phyloP scores from a whole-genome alignment of 2,329 filamentous ascomycete species.

The Blumeriella jaapii region DNA sequence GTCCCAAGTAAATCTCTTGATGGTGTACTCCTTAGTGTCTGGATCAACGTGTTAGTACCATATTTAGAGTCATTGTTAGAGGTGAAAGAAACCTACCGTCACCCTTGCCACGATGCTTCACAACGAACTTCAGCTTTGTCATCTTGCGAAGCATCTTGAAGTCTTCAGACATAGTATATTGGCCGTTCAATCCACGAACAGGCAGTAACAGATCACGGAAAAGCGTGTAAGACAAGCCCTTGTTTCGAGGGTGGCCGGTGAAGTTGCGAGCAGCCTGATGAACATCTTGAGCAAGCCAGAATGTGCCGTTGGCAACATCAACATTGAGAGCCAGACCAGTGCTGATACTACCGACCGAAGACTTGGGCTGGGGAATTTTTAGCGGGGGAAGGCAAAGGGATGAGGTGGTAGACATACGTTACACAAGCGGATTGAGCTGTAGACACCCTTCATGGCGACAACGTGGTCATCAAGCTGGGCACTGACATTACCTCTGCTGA shows the following conservation, averaged over 20 bases:
- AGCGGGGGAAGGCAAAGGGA: constrained; percentile 4
- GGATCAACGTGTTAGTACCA: constrained; percentile 1
- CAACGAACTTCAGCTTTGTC: constrained; percentile 42
- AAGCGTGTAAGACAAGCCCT: constrained; percentile 12
- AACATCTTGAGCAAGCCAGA: constrained; percentile 50
- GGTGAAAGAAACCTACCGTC: constrained; percentile 18
- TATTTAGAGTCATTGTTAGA: no score
- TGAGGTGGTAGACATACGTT: constrained; percentile 33
- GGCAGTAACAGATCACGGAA: constrained; percentile 20
- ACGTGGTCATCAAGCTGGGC: constrained; percentile 50
- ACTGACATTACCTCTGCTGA: constrained; percentile 31
- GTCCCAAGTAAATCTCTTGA: constrained; percentile 39
- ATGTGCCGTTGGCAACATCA: constrained; percentile 84
- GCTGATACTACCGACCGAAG: constrained; percentile 24
- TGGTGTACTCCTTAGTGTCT: constrained; percentile 38
- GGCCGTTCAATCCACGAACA: constrained; percentile 4
- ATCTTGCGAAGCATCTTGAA: constrained; percentile 45
- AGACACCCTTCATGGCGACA: constrained; percentile 80
- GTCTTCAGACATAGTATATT: constrained; percentile 33
- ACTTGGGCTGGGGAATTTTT: constrained; percentile 11
- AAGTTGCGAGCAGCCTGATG: constrained; percentile 27
- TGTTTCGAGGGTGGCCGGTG: constrained; percentile 18
- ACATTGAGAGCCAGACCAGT: constrained; percentile 70
- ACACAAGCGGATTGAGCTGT: constrained; percentile 70
- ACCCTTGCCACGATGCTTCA: constrained; percentile 40